Evolutionary conservation across 176 grass and related monocot species (phyloP).

Genomic region (Lolium perenne): DNA sequence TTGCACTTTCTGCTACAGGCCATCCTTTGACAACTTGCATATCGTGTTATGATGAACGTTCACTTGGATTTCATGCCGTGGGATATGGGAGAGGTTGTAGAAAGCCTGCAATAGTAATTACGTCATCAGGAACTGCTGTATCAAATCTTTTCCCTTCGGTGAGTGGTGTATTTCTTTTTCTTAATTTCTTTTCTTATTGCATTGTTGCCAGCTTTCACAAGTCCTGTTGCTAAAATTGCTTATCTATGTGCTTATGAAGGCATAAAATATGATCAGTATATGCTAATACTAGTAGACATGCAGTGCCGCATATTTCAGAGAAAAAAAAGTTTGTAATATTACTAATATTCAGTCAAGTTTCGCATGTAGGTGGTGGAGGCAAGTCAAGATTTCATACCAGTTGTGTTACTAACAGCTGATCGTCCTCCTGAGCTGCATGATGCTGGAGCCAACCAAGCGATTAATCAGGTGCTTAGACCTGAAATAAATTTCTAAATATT

Average conservation of each 20-base stretch:
- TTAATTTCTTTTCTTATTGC: conserved; percentile 28
- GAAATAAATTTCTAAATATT: conserved; percentile 37
- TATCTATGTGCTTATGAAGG: conserved; percentile 17
- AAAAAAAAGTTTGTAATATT: conserved; percentile 30
- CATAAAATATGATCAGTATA: conserved; percentile 22
- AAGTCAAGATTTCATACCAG: conserved; percentile 83
- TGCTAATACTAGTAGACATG: background rate
- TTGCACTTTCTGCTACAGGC: conserved; percentile 78
- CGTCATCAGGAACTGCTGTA: conserved; percentile 97
- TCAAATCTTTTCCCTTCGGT: conserved; percentile 98
- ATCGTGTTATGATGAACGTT: conserved; percentile 96
- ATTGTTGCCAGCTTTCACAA: conserved; percentile 22
- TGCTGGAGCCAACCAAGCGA: conserved; percentile 89
- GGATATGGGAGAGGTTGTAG: conserved; percentile 85
- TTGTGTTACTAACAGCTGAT: conserved; percentile 89
- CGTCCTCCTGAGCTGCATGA: conserved; percentile 94
- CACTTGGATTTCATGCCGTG: conserved; percentile 98
- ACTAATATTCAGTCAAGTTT: conserved; percentile 40
- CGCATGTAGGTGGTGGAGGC: conserved; percentile 86
- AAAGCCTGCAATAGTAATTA: conserved; percentile 82
- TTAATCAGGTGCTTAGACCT: conserved; percentile 75
- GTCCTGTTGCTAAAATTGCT: conserved; percentile 23
- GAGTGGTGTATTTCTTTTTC: conserved; percentile 43
- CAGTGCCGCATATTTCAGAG: conserved; percentile 4
- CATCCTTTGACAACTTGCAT: conserved; percentile 86